Evolutionary conservation across 1,139 yeast genomes (phyloP), one percentile per base, ranked within the genome.

Genomic region (Diutina sp.): DNA sequence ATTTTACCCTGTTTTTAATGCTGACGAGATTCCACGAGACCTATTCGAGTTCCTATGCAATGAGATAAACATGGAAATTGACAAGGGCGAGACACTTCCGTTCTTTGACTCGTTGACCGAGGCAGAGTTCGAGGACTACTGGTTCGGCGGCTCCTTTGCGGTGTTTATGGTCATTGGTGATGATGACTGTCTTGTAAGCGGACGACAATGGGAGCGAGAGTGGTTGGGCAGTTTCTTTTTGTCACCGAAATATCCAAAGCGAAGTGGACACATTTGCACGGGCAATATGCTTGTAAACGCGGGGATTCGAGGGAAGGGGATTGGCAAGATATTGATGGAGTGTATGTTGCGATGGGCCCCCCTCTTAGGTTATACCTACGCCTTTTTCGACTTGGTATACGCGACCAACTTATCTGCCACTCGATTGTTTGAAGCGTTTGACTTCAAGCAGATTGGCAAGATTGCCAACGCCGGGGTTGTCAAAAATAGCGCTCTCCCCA

Each of bases 311-410:
- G 93, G 95, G n/a, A 87, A 86, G 66, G 97, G 98, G 4, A 87
- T 93, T 51, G 99, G 99, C 4, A 75, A 84, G 58, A 87, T 95
- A 0, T 69, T 93, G 60, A 85, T 90, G 11, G 95, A 89, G 63
- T 85, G 95, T 61, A 90, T 83, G 64, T 68, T 90, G 32, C 90
- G 86, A 60, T 93, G 98, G 98, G 90, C 97, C 1, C 95, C 95
- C 5, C 74, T 83, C 59, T 73, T 91, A 52, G 97, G 97, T 1
- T 93, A 87, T 69, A 86, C 91, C 0, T 87, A 90, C 61, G 80
- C 90, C 12, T 82, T 88, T 60, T 89, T 93, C 71, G 90, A 91
- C 61, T 73, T 93, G 56, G 91, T 93, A 3, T 93, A 90, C 69
- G 97, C 90, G 63, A 84, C 95, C 5, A 91, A 93, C 65, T 83